Percentiles rank a stretch among this genome's conserved stretches.
These are phyloP conservation scores for Pseudomassariella vexata DNA, from an alignment of 2,329 filamentous ascomycete species.

Conservation along the genomic window DNA sequence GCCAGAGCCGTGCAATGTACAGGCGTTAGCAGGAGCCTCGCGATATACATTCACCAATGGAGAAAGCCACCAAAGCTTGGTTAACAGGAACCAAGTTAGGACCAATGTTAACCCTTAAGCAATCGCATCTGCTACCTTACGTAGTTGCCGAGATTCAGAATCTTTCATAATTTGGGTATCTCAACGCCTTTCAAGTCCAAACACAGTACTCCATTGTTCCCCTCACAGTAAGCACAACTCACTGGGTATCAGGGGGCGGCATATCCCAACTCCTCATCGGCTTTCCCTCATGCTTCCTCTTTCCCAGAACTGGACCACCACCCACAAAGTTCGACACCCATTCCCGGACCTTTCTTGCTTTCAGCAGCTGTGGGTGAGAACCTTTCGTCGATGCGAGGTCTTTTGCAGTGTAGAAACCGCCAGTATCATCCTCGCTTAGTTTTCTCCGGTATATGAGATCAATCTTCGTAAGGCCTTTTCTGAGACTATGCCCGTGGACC, in stretches of 20 bases:
- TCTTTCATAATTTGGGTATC: too few relatives aligned
- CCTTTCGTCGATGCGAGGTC: constrained; percentile 34
- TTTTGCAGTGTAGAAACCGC: constrained; percentile 50
- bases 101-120: too few relatives aligned
- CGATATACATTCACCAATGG: too few relatives aligned
- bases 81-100: too few relatives aligned
- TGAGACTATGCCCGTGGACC: constrained; percentile 81
- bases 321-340: constrained; percentile 72
- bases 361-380: constrained; percentile 49
- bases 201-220: neutral
- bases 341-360: constrained; percentile 61
- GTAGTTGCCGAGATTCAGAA: too few relatives aligned
- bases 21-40: too few relatives aligned
- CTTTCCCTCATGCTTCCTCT: constrained; percentile 20
- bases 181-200: too few relatives aligned
- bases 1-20: too few relatives aligned
- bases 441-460: constrained; percentile 57
- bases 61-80: too few relatives aligned
- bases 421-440: constrained; percentile 43
- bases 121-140: too few relatives aligned
- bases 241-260: constrained; percentile 25
- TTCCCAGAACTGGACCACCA: constrained; percentile 20
- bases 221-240: too few relatives aligned
- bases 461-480: constrained; percentile 63
- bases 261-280: constrained; percentile 23